A percentile compares a stretch with the other conserved stretches of the same genome.
Conservation (phyloP, 2,329 filamentous ascomycete genomes). For the Verticillium nubilum region DNA sequence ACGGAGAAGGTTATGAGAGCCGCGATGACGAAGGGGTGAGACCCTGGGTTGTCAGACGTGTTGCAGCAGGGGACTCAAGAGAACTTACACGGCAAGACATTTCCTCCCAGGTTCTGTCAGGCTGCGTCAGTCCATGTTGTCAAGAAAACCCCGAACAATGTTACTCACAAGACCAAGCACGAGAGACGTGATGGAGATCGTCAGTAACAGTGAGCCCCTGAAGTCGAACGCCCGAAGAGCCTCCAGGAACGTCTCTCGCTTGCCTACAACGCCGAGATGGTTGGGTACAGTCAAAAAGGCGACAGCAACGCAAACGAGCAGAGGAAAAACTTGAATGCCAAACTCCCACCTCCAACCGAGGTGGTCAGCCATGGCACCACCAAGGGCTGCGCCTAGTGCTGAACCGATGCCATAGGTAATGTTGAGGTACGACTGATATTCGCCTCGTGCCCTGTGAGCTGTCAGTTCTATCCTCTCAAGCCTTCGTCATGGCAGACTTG, state of each 20-base stretch:
- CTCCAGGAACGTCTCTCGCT: constrained; percentile 36
- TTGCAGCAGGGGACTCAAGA: background rate
- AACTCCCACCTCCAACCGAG: constrained; percentile 73
- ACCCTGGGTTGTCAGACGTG: constrained; percentile 32
- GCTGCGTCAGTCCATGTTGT: background rate
- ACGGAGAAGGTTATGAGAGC: constrained; percentile 43
- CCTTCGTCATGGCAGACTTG: background rate
- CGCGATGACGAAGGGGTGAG: constrained; percentile 50
- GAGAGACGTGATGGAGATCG: constrained; percentile 47
- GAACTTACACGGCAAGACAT: constrained; percentile 50
- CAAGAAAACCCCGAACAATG: background rate
- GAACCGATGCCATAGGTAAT: constrained; percentile 55
- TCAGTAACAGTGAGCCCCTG: constrained; percentile 47
- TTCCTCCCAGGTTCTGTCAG: constrained; percentile 54
- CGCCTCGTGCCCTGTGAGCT: constrained; percentile 44
- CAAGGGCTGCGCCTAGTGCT: constrained; percentile 60
- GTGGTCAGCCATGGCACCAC: constrained; percentile 63
- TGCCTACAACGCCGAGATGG: constrained; percentile 44
- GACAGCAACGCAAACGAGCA: constrained; percentile 41
- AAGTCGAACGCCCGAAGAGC: constrained; percentile 53
- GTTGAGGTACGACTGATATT: constrained; percentile 68
- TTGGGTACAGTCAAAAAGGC: constrained; percentile 42
- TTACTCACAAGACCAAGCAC: constrained; percentile 51
- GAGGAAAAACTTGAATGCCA: constrained; percentile 51
- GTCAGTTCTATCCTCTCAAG: background rate